Evolutionary conservation across 805 yeast species (phyloP), one percentile per base, ranked within the genome.

Genomic region (Barnettozyma salicaria): DNA sequence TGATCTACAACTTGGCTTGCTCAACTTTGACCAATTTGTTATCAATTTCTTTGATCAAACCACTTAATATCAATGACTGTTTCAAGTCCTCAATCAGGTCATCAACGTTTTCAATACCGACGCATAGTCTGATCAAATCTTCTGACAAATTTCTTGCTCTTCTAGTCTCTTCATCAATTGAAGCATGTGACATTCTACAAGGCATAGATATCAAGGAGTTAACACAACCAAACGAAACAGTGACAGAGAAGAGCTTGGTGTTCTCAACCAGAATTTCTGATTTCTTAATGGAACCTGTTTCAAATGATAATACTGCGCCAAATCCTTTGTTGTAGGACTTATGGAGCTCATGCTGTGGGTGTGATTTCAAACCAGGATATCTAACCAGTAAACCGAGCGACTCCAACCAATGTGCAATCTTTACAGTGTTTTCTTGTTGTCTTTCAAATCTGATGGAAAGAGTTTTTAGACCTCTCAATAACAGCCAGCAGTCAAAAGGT

Each of bases 111-210:
- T 89, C 97, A 44, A 89, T 89, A 41, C 97, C 97, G 35, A 89
- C 80, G 58, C 96, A 89, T 39, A 89, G 70, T 53, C 97, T 72
- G 49, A 89, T 78, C 54, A 89, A 68, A 57, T 90, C 97, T 60
- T 89, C 97, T 2, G 96, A 96, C 63, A 89, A 78, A 30, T 79
- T 87, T 58, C 97, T 77, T 59, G 83, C 94, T 33, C 78, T 79
- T 60, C 97, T 77, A 4, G 86, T 79, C 54, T 84, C 76, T 19
- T 88, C 81, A 50, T 88, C 96, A 44, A 89, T 89, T 3, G 96
- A 81, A n/a, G 97, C 97, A 56, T 89, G 97, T 6, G 96, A 85
- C 97, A 89, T 89, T 60, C 76, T 75, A 60, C 97, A 86, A 12
- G 97, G 97, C 79, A 89, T 74, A 27, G 96, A 86, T 40, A 89